Conservation (phyloP, 352 stramenopile species). For the Globisporangium splendens region DNA sequence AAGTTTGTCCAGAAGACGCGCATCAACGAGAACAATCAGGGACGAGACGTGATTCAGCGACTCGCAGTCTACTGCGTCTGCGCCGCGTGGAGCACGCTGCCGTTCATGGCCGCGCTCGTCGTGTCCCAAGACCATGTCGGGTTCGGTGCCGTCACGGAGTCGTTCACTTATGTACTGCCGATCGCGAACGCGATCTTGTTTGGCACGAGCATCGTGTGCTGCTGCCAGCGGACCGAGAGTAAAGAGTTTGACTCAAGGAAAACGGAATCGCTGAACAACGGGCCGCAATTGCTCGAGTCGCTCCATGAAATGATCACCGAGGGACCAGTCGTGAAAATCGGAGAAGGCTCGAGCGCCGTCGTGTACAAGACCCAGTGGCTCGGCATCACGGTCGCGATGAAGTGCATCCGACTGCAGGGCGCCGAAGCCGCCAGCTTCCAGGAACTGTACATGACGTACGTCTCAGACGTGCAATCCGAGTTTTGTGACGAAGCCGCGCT, state of each 20-base stretch:
- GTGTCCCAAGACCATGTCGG: conserved; percentile 19
- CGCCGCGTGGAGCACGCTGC: conserved; percentile 44
- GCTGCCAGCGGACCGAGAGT: conserved; percentile 6
- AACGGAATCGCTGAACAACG: conserved; percentile 14
- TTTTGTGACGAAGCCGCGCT: conserved; percentile 68
- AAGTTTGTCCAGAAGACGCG: conserved; percentile 38
- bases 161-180: conserved; percentile 53
- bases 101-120: conserved; percentile 42
- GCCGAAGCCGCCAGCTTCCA: conserved; percentile 31
- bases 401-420: conserved; percentile 56
- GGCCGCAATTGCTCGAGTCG: conserved; percentile 12
- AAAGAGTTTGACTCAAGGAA: conserved; percentile 5
- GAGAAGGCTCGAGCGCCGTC: conserved; percentile 57
- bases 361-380: conserved; percentile 72
- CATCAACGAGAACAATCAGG: conserved; percentile 47
- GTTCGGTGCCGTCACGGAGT: conserved; percentile 44
- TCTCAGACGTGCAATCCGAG: conserved; percentile 52
- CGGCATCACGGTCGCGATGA: conserved; percentile 73
- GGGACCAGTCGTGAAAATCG: conserved; percentile 58
- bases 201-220: conserved; percentile 56
- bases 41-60: conserved; percentile 52
- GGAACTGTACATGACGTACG: conserved; percentile 66
- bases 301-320: conserved; percentile 59
- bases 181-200: conserved; percentile 65
- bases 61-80: conserved; percentile 58